A percentile compares a stretch with the other conserved stretches of the same genome.
phyloP scores from a whole-genome alignment of 2,329 filamentous ascomycete species.

The Colletotrichum theobromicola region DNA sequence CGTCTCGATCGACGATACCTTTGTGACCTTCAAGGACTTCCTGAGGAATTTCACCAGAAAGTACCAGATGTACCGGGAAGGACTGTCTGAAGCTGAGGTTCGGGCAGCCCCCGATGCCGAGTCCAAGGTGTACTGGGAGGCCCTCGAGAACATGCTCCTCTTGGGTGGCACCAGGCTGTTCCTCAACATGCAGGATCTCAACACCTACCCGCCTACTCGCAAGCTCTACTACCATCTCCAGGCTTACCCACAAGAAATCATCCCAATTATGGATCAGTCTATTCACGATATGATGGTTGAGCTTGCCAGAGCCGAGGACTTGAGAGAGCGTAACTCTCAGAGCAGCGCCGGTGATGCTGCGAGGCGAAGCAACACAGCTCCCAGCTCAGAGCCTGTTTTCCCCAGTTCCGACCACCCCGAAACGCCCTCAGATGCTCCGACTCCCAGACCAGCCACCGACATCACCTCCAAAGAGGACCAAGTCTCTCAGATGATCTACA shows the following conservation, averaged over 20 bases:
- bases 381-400: slow-evolving; percentile 77
- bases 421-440: slow-evolving; percentile 43
- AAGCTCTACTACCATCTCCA: slow-evolving; percentile 97
- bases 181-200: slow-evolving; percentile 86
- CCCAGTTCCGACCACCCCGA: slow-evolving; percentile 79
- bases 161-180: slow-evolving; percentile 86
- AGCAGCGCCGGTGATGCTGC: slow-evolving; percentile 53
- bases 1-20: slow-evolving; percentile 89
- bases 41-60: slow-evolving; percentile 90
- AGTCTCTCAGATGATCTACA: slow-evolving; percentile 80
- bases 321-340: slow-evolving; percentile 68
- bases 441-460: slow-evolving; percentile 48
- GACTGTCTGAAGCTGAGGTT: slow-evolving; percentile 78
- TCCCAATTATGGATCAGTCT: slow-evolving; percentile 94
- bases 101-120: slow-evolving; percentile 73
- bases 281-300: slow-evolving; percentile 95
- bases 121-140: slow-evolving; percentile 81
- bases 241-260: slow-evolving; percentile 93
- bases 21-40: slow-evolving; percentile 89
- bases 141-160: slow-evolving; percentile 89
- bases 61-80: slow-evolving; percentile 91
- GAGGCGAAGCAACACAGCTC: slow-evolving; percentile 39
- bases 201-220: slow-evolving; percentile 87
- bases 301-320: slow-evolving; percentile 80
- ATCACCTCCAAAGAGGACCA: slow-evolving; percentile 75